phyloP scores from a whole-genome alignment of 805 yeast species.

The Yarrowia yakushimensis region DNA sequence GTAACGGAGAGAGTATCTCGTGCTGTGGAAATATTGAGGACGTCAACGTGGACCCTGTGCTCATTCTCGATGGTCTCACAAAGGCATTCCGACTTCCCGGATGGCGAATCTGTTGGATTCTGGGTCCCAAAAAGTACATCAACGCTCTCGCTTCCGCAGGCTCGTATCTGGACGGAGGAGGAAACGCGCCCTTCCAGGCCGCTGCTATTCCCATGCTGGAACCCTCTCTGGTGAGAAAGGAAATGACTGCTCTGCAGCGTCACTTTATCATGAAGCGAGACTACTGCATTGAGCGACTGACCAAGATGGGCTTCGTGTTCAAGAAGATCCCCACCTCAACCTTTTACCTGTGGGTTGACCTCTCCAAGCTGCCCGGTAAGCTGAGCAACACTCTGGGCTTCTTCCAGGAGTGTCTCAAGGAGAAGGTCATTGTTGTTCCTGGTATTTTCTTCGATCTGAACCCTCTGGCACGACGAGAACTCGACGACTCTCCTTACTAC shows the following conservation, averaged over 20 bases:
- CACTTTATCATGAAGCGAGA: constrained; percentile 59
- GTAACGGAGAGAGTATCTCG: constrained; percentile 50
- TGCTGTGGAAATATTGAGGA: constrained; percentile 52
- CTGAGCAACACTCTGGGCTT: constrained; percentile 56
- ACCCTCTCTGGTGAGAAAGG: constrained; percentile 49
- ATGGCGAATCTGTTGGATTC: constrained; percentile 61
- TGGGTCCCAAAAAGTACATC: constrained; percentile 60
- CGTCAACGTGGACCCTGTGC: constrained; percentile 56
- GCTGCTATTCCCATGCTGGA: constrained; percentile 55
- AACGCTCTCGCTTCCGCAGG: constrained; percentile 56
- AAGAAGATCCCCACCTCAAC: constrained; percentile 54
- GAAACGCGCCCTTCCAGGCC: constrained; percentile 58
- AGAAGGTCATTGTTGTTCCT: constrained; percentile 57
- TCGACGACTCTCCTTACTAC: constrained; percentile 58
- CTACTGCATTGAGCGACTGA: constrained; percentile 48
- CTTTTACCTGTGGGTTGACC: constrained; percentile 57
- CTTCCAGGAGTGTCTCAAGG: constrained; percentile 61
- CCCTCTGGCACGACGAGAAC: constrained; percentile 47
- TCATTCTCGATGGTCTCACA: constrained; percentile 57
- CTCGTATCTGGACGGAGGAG: constrained; percentile 58
- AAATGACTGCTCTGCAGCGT: constrained; percentile 55
- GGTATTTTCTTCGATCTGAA: constrained; percentile 61
- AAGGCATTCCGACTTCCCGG: constrained; percentile 62
- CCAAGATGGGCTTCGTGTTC: constrained; percentile 53
- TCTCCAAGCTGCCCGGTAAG: constrained; percentile 54